Conservation (phyloP, 371 early-diverging fungal species). For the Lichtheimia ornata region DNA sequence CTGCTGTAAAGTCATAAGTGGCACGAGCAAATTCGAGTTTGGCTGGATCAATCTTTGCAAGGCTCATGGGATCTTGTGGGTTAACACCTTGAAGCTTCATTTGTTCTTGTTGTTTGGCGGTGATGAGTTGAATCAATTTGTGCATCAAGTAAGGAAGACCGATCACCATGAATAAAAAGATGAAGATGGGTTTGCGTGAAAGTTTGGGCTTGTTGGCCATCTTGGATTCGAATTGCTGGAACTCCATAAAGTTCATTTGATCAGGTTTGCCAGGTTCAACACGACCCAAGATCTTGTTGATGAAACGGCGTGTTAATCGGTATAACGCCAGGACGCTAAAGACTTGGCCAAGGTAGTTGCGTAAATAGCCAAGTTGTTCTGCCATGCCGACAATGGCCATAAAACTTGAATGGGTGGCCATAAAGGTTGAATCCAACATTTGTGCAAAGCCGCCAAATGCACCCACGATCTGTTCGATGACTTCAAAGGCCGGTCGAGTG, state of each 20-base stretch:
- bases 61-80: constrained; percentile 3
- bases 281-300: constrained; percentile 15
- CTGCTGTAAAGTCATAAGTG: constrained; percentile 80
- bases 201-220: constrained; percentile 26
- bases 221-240: constrained; percentile 61
- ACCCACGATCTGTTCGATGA: constrained; percentile 90
- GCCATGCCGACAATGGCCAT: constrained; percentile 98
- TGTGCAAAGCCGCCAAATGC: constrained; percentile 97
- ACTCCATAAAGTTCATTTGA: constrained; percentile 70
- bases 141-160: constrained; percentile 95
- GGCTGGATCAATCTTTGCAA: constrained; percentile 18
- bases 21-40: constrained; percentile 86
- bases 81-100: constrained; percentile 22
- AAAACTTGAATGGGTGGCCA: constrained; percentile 95
- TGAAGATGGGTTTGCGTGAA: constrained; percentile 72
- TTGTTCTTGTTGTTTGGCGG: constrained; percentile 24
- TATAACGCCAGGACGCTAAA: constrained; percentile 78
- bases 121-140: constrained; percentile 77
- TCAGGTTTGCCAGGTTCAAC: constrained; percentile 39
- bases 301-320: constrained; percentile 54
- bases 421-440: constrained; percentile 96
- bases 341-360: constrained; percentile 82
- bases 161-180: constrained; percentile 84
- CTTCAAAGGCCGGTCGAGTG: constrained; percentile 88
- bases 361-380: constrained; percentile 91